Conservation (phyloP, 495 filamentous ascomycete genomes). For the Bacidia rubella region DNA sequence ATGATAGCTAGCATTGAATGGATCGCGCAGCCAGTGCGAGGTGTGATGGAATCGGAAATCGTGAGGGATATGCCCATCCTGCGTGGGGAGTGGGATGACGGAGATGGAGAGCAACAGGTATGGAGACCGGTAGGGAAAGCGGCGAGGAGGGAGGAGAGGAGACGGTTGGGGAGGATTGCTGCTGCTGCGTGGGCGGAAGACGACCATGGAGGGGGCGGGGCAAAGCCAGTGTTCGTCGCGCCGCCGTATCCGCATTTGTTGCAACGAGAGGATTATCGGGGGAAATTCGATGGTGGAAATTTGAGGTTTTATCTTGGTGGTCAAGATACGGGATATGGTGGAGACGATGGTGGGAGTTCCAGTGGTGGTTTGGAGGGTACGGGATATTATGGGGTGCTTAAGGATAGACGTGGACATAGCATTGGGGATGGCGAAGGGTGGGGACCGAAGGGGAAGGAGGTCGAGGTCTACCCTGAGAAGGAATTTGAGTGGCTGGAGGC, state of each 20-base stretch:
- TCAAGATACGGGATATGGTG: background rate
- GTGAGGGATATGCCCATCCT: background rate
- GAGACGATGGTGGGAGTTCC: background rate
- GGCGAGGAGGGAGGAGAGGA: background rate
- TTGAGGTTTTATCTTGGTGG: background rate
- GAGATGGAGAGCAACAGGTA: background rate
- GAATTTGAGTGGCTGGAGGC: constrained; percentile 16
- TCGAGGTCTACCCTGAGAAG: constrained; percentile 8
- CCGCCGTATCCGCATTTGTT: background rate
- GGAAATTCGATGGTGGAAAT: background rate
- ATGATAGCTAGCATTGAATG: background rate
- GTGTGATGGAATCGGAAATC: background rate
- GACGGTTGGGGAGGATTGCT: background rate
- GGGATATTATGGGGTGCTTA: too few species aligned
- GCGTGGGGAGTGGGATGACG: too few species aligned
- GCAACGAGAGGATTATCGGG: background rate
- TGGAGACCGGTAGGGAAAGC: too few species aligned
- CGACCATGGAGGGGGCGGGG: background rate
- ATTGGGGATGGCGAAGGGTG: too few species aligned
- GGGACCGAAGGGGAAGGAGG: background rate
- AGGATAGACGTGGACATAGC: too few species aligned
- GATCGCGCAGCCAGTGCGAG: background rate
- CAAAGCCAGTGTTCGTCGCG: background rate
- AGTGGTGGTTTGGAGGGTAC: too few species aligned
- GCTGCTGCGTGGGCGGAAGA: background rate